These are phyloP conservation scores for Piper longum DNA, from an alignment of 164 flowering plant genomes.

Conservation along the genomic window DNA sequence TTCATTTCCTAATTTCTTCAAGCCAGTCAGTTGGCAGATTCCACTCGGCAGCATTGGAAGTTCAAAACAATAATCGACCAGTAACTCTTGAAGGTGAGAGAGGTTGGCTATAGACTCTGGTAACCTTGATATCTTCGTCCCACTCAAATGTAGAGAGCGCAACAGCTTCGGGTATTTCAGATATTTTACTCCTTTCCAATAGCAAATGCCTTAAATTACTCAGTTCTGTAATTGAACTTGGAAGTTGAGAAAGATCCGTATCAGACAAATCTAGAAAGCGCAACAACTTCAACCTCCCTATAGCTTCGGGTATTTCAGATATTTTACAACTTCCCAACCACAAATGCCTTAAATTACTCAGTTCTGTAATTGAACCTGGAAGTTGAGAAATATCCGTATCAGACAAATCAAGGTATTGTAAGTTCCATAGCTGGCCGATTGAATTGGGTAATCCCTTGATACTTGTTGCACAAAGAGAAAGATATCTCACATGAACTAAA, in stretches of 20 bases:
- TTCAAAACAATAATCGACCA: constrained; percentile 3
- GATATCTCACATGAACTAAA: background rate
- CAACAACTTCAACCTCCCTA: too few relatives aligned
- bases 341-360: too few relatives aligned
- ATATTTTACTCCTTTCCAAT: too few relatives aligned
- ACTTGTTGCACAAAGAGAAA: too few relatives aligned
- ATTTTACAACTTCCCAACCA: too few relatives aligned
- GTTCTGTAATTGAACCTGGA: too few relatives aligned
- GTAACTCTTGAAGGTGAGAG: background rate
- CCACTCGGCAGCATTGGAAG: constrained; percentile 2
- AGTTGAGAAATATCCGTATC: background rate
- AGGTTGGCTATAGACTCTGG: constrained; percentile 1
- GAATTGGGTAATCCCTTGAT: too few relatives aligned
- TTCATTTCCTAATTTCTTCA: background rate
- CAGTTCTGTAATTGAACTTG: too few relatives aligned
- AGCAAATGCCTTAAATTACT: too few relatives aligned
- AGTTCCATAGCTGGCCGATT: background rate
- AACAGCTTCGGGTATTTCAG: too few relatives aligned
- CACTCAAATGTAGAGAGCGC: too few relatives aligned
- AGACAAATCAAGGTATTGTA: constrained; percentile 5
- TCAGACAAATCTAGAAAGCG: constrained; percentile 1
- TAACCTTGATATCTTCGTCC: background rate
- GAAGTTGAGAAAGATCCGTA: background rate
- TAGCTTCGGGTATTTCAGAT: too few relatives aligned
- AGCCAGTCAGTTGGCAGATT: constrained; percentile 3